These are phyloP conservation scores for Alternaria sp. DNA, from an alignment of 2,329 filamentous ascomycete genomes.

Conservation along the genomic window DNA sequence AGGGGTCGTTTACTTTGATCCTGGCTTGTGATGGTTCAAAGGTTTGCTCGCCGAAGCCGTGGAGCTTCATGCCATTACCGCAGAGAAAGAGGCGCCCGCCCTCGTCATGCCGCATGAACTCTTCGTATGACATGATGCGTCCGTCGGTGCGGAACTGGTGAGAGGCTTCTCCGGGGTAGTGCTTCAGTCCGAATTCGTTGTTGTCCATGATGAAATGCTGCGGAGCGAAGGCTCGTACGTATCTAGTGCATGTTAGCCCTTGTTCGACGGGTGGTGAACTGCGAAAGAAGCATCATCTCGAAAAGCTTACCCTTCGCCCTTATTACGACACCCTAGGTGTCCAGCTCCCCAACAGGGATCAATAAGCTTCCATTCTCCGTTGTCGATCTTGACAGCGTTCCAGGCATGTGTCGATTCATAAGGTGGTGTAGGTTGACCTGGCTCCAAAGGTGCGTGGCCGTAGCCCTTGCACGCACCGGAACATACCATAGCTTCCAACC, in stretches of 20 bases:
- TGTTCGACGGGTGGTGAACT: too few species aligned
- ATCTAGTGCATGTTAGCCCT: constrained; percentile 47
- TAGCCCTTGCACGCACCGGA: constrained; percentile 86
- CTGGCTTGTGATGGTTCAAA: constrained; percentile 67
- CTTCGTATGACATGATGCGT: constrained; percentile 73
- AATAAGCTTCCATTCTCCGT: constrained; percentile 87
- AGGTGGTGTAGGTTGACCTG: constrained; percentile 70
- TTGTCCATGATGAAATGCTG: constrained; percentile 68
- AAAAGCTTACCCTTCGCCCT: constrained; percentile 59
- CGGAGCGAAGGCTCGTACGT: constrained; percentile 70
- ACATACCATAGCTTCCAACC: constrained; percentile 77
- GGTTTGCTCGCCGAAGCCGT: constrained; percentile 61
- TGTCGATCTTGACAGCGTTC: constrained; percentile 90
- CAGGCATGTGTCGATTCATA: constrained; percentile 77
- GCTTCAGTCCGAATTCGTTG: constrained; percentile 78
- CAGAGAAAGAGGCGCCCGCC: constrained; percentile 52
- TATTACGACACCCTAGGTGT: constrained; percentile 54
- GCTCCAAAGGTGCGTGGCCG: constrained; percentile 68
- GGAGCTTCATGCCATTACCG: constrained; percentile 36
- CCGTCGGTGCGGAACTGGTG: constrained; percentile 81
- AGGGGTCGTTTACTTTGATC: constrained; percentile 65
- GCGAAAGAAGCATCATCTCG: constrained; percentile 5
- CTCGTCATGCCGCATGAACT: constrained; percentile 72
- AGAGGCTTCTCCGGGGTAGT: constrained; percentile 73
- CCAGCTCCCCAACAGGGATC: constrained; percentile 95